Evolutionary conservation across 441 rosid genomes (phyloP).

Genomic region (Kokia cookei): DNA sequence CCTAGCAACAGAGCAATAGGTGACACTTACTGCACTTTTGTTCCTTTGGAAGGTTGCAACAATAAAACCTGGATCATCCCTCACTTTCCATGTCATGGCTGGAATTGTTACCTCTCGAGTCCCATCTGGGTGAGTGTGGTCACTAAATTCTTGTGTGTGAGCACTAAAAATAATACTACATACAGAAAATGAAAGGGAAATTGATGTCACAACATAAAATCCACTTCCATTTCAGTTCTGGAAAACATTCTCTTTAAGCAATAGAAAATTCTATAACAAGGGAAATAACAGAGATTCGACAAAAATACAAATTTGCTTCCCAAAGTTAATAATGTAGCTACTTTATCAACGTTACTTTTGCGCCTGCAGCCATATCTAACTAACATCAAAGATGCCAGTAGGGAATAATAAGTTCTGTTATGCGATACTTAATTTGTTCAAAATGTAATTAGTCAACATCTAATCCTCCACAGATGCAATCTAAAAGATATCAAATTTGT

Average conservation of each 20-base stretch:
- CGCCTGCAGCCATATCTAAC: neutral
- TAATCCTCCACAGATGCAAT: neutral
- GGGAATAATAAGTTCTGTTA: neutral
- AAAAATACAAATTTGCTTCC: neutral
- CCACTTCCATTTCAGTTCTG: neutral
- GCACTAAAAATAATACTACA: constrained; percentile 61
- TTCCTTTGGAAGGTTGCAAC: constrained; percentile 38
- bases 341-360: neutral
- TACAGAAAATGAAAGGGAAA: neutral
- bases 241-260: neutral
- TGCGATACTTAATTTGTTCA: neutral
- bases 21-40: constrained; percentile 28
- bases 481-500: neutral
- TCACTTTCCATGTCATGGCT: constrained; percentile 54
- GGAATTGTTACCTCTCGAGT: constrained; percentile 57
- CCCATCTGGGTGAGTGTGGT: constrained; percentile 48
- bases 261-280: neutral
- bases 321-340: neutral
- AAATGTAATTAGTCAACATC: neutral
- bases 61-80: constrained; percentile 55
- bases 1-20: constrained; percentile 49
- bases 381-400: neutral
- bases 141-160: constrained; percentile 43
- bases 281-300: neutral
- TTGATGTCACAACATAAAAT: neutral